Conservation (phyloP, 352 stramenopile genomes). For the Pythium oligandrum region DNA sequence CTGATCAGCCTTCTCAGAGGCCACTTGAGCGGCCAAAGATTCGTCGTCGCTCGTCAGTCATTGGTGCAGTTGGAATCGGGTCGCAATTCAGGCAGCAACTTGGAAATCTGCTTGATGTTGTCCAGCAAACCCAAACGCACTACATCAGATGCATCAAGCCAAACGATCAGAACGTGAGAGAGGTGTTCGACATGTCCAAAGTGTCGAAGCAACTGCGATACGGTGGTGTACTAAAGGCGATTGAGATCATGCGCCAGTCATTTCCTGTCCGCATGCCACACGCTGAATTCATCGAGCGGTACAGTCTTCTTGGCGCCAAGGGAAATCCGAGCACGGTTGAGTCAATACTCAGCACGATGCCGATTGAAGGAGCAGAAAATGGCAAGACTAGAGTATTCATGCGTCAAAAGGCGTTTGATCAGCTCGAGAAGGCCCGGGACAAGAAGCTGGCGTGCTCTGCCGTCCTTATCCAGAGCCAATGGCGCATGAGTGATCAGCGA, state of each 20-base stretch:
- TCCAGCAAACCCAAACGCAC: conserved; percentile 94
- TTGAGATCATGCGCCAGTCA: conserved; percentile 81
- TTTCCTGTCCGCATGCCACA: conserved; percentile 79
- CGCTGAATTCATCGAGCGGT: conserved; percentile 57
- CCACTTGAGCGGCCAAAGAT: conserved; percentile 37
- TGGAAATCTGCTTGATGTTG: conserved; percentile 87
- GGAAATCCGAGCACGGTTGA: conserved; percentile 13
- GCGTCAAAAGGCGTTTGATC: conserved; percentile 54
- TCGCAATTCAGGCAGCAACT: conserved; percentile 94
- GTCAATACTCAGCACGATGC: conserved; percentile 20
- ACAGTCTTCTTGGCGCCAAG: conserved; percentile 23
- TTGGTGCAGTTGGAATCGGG: conserved; percentile 72
- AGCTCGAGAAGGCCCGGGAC: conserved; percentile 48
- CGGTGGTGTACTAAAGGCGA: conserved; percentile 77
- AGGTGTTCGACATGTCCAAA: conserved; percentile 85
- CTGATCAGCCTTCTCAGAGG: conserved; percentile 20
- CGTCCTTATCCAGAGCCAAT: conserved; percentile 45
- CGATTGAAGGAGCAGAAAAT: conserved; percentile 43
- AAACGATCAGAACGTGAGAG: conserved; percentile 91
- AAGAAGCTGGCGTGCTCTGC: conserved; percentile 20
- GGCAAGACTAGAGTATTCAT: conserved; percentile 73
- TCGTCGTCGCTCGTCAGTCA: conserved; percentile 58
- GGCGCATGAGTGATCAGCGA: conserved; percentile 28
- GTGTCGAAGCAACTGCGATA: conserved; percentile 79
- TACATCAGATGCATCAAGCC: conserved; percentile 99